These are phyloP conservation scores for Inonotus obliquus DNA, from an alignment of 1,284 basidiomycete genomes.

Conservation along the genomic window DNA sequence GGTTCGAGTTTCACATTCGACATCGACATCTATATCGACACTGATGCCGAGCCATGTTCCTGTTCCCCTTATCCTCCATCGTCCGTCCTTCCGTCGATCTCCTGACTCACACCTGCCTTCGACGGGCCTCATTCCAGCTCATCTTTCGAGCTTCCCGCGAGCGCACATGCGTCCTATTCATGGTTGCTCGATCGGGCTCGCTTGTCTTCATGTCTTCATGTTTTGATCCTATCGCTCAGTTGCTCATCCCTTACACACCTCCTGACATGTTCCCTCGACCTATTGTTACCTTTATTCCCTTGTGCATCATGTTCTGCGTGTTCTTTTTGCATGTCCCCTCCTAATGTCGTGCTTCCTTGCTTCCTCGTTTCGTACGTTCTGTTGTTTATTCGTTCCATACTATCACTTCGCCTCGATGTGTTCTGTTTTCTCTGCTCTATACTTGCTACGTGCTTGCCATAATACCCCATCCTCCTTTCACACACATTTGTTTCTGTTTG, in stretches of 20 bases:
- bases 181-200: not conserved
- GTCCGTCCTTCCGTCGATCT: too few species aligned
- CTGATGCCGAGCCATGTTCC: not conserved
- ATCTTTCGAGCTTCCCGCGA: too few species aligned
- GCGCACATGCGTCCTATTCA: not conserved
- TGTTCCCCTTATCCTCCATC: too few species aligned
- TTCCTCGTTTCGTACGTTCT: too few species aligned
- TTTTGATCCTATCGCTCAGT: not conserved
- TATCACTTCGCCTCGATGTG: not conserved
- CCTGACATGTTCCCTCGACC: not conserved
- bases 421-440: not conserved
- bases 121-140: too few species aligned
- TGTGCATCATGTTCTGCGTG: too few species aligned
- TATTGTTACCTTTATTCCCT: not conserved
- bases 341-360: too few species aligned
- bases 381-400: too few species aligned
- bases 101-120: too few species aligned
- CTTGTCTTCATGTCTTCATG: not conserved
- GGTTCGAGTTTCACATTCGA: too few species aligned
- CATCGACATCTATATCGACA: not conserved
- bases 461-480: not conserved
- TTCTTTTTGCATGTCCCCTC: too few species aligned
- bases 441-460: not conserved
- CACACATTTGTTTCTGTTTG: not conserved
- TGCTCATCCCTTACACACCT: not conserved